A percentile compares a stretch with the other conserved stretches of the same genome.
These are phyloP conservation scores for Ophiocytium majus DNA, from an alignment of 352 stramenopile genomes.

Conservation along the genomic window DNA sequence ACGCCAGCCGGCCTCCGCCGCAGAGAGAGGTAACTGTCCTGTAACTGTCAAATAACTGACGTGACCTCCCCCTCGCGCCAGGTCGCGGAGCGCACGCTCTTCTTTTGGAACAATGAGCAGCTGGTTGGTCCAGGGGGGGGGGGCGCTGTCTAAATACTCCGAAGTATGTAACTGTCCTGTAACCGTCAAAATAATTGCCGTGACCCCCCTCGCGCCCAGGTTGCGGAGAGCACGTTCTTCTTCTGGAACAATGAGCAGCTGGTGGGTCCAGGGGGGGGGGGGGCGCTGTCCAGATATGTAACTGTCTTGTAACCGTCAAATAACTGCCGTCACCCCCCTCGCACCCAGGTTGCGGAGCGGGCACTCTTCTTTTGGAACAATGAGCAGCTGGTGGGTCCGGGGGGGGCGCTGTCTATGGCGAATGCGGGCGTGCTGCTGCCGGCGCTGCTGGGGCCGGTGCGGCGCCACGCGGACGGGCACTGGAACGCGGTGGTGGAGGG, in stretches of 20 bases:
- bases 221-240: background rate
- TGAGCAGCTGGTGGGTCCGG: constrained; percentile 89
- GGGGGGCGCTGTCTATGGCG: constrained; percentile 82
- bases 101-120: background rate
- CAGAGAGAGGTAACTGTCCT: no score
- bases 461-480: constrained; percentile 80
- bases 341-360: constrained; percentile 77
- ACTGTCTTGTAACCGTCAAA: no score
- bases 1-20: background rate
- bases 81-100: background rate
- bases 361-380: constrained; percentile 99
- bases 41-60: no score
- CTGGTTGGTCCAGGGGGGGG: background rate
- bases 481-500: constrained; percentile 96
- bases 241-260: background rate
- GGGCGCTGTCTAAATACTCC: no score
- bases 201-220: no score
- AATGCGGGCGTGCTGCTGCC: constrained; percentile 86
- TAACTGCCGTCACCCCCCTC: background rate
- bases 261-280: background rate
- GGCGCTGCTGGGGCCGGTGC: constrained; percentile 85
- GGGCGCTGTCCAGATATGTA: no score
- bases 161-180: no score
- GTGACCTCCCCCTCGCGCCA: no score
- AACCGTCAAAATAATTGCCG: no score